Conservation (phyloP, 305 asterid genomes). For the Fraxinus latifolia region DNA sequence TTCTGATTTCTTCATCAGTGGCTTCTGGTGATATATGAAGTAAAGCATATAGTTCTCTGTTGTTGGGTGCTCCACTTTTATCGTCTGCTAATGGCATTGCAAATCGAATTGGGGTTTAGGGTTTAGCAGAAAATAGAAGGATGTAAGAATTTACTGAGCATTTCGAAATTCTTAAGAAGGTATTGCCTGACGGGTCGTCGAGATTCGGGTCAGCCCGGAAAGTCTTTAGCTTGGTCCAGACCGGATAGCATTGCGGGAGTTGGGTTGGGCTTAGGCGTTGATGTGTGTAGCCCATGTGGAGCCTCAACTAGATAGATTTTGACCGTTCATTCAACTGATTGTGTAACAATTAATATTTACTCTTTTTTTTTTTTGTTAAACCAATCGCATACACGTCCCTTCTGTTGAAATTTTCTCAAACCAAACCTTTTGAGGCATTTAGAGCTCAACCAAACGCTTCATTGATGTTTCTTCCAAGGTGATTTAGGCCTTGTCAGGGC, state of each 20-base stretch:
- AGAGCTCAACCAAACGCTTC: not conserved
- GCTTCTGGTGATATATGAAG: constrained; percentile 91
- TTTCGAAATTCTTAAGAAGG: not conserved
- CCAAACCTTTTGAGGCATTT: not conserved
- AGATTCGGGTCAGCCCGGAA: not conserved
- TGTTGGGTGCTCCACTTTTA: constrained; percentile 32
- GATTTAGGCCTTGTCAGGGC: too few relatives aligned
- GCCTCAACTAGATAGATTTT: not conserved
- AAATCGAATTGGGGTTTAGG: constrained; percentile 21
- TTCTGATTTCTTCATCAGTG: constrained; percentile 90
- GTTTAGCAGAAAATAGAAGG: constrained; percentile 22
- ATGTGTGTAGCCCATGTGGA: not conserved
- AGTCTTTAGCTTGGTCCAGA: not conserved
- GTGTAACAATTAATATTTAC: too few relatives aligned
- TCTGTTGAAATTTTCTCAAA: not conserved
- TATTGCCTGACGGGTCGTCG: not conserved
- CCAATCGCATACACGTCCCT: not conserved
- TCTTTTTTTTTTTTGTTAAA: not conserved
- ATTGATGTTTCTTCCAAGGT: not conserved
- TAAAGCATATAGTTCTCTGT: constrained; percentile 75
- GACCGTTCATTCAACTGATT: not conserved
- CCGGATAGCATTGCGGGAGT: not conserved
- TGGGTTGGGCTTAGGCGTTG: not conserved
- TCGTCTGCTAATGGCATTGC: constrained; percentile 23
- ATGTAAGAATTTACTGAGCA: not conserved